These are phyloP conservation scores for Calonectria ilicicola DNA, from an alignment of 2,329 filamentous ascomycete genomes.

Conservation along the genomic window DNA sequence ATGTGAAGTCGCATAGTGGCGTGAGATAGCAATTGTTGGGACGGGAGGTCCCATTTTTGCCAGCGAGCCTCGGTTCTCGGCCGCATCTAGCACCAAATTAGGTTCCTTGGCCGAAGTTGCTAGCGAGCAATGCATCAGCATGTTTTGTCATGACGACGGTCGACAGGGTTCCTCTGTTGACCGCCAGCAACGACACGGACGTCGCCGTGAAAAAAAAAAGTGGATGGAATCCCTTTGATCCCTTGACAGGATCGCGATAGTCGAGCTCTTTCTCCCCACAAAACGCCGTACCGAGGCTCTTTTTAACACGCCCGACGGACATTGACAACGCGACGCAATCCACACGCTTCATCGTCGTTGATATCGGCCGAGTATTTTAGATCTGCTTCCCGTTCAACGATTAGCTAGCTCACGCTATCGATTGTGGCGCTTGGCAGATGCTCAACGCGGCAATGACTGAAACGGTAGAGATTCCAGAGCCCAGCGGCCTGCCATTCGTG, in stretches of 20 bases:
- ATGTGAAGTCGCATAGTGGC: not conserved
- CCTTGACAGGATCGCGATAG: not conserved
- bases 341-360: not conserved
- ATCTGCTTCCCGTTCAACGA: not conserved
- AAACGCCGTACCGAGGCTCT: not conserved
- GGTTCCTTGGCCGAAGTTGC: constrained; percentile 6
- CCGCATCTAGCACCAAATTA: not conserved
- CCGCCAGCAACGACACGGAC: not conserved
- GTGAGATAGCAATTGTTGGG: constrained; percentile 18
- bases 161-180: constrained; percentile 4
- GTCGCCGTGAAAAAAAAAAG: constrained; percentile 6
- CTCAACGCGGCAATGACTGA: constrained; percentile 28
- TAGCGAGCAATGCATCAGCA: not conserved
- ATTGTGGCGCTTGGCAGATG: not conserved
- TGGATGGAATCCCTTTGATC: not conserved
- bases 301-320: not conserved
- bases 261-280: not conserved
- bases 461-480: constrained; percentile 66
- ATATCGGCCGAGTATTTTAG: not conserved
- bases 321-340: not conserved
- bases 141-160: constrained; percentile 21
- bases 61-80: constrained; percentile 3
- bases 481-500: constrained; percentile 71
- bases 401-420: not conserved
- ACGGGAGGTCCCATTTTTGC: not conserved